Percentiles rank a stretch among this genome's conserved stretches.
phyloP scores from a whole-genome alignment of 345 rosid species.

The Garcia nutans region DNA sequence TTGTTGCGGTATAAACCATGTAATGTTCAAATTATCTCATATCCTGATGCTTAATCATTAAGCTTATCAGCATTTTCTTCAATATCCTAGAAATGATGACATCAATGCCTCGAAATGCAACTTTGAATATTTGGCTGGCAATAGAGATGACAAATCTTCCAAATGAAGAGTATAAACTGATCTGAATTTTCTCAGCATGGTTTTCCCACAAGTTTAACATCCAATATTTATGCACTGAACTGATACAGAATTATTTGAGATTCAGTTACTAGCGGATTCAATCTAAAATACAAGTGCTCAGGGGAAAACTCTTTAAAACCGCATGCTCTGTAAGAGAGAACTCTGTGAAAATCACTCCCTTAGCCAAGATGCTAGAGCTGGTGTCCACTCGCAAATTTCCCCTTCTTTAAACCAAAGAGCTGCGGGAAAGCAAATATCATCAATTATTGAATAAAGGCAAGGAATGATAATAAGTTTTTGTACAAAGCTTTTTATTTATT shows the following conservation, averaged over 20 bases:
- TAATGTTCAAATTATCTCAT: not conserved
- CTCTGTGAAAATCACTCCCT: constrained; percentile 12
- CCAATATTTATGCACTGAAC: not conserved
- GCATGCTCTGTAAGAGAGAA: constrained; percentile 7
- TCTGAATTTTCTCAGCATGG: not conserved
- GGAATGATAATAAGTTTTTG: not conserved
- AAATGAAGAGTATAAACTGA: not conserved
- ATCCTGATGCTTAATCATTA: not conserved
- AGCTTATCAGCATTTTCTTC: not conserved
- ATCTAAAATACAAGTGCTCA: constrained; percentile 10
- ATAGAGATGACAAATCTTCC: not conserved
- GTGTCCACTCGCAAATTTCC: constrained; percentile 77
- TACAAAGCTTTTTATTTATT: not conserved
- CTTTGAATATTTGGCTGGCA: not conserved
- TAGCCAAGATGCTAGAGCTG: constrained; percentile 68
- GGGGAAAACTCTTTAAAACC: constrained; percentile 17
- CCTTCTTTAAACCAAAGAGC: constrained; percentile 92
- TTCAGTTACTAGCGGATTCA: not conserved
- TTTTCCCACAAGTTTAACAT: not conserved
- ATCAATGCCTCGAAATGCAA: not conserved
- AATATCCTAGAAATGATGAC: not conserved
- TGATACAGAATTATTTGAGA: not conserved
- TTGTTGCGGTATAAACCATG: not conserved
- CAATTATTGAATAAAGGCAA: not conserved
- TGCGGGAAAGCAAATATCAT: constrained; percentile 28